phyloP scores from a whole-genome alignment of 192 early-diverging fungal species.

The Geranomyces michiganensis region DNA sequence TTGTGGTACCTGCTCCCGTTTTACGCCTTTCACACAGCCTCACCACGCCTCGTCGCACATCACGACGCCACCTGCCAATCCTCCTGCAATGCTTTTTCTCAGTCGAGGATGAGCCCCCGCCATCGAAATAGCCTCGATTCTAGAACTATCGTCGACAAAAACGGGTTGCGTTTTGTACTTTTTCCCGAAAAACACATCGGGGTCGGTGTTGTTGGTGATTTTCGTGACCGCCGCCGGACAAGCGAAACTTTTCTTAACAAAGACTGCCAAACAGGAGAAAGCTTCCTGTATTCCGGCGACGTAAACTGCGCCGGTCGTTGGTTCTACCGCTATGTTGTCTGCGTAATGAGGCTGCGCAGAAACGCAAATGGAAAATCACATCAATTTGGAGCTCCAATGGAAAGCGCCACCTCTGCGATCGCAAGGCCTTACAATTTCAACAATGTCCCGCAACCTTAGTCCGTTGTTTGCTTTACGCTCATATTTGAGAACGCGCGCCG shows the following conservation, averaged over 20 bases:
- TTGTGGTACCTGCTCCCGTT: too few relatives aligned
- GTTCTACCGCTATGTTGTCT: slow-evolving; percentile 26
- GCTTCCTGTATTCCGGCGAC: slow-evolving; percentile 1
- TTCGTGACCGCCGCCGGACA: slow-evolving; percentile 4
- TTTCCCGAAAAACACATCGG: slow-evolving; percentile 31
- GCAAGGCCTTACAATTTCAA: slow-evolving; percentile 2
- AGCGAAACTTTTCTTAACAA: neutral
- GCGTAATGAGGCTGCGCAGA: neutral
- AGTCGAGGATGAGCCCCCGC: neutral
- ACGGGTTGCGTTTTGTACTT: slow-evolving; percentile 22
- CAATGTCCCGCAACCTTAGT: slow-evolving; percentile 21
- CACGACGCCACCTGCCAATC: neutral
- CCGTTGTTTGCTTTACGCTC: slow-evolving; percentile 19
- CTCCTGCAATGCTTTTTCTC: slow-evolving; percentile 12
- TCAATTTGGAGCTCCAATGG: neutral
- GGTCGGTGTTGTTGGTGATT: slow-evolving; percentile 29
- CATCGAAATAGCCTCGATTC: neutral
- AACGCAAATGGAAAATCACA: neutral
- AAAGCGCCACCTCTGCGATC: too few relatives aligned
- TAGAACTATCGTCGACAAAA: neutral
- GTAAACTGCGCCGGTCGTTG: slow-evolving; percentile 25
- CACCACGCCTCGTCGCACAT: slow-evolving; percentile 7
- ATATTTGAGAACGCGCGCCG: slow-evolving; percentile 8
- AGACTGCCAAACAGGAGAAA: neutral
- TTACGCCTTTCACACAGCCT: too few relatives aligned